Base-by-base conservation (phyloP, 2,329 filamentous ascomycete genomes). In the Cercospora janseana region DNA sequence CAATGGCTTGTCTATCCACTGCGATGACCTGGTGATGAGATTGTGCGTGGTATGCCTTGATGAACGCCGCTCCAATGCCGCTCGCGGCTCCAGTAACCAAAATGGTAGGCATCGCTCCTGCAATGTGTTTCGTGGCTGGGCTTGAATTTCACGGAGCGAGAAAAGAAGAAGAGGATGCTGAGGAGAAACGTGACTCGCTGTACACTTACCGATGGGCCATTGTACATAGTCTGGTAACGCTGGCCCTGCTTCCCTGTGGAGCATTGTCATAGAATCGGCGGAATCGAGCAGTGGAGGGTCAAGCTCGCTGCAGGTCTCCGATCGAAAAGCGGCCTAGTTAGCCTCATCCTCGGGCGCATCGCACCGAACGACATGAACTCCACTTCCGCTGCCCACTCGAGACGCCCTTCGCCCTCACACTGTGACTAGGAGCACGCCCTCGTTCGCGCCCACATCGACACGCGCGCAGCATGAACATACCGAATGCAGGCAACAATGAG, bases 61-160 rank as follows among this genome's bases (percentile, higher is more conserved):
- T 31, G 43, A 71, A 70, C 13, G 63, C 66, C 3, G 60, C 60
- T 15, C 70, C 70, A 13, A 72, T 56, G n/a, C 70, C 70, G 48
- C 61, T 67, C 23, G 69, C 67, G 2, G 69, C 68, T 23, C 70
- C 70, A 4, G 69, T 63, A 21, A 72, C 60, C 21, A 71, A 46
- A 10, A 72, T 62, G 6, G 59, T 55, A 6, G 46, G 46, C 55
- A 57, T 55, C 10, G 23, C 28, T n/a, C n/a, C n/a, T n/a, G n/a
- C 29, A 32, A 32, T 4, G 12, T 32, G n/a, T 32, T n/a, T 32
- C 29, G n/a, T 32, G 29, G 29, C 29, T 6, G 12, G n/a, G n/a
- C n/a, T n/a, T n/a, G n/a, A n/a, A n/a, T n/a, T n/a, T n/a, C n/a
- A n/a, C n/a, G n/a, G n/a, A n/a, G n/a, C n/a, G n/a, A n/a, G n/a